Base-by-base conservation (phyloP, 2,329 filamentous ascomycete species). In the Fusarium praegraminearum region DNA sequence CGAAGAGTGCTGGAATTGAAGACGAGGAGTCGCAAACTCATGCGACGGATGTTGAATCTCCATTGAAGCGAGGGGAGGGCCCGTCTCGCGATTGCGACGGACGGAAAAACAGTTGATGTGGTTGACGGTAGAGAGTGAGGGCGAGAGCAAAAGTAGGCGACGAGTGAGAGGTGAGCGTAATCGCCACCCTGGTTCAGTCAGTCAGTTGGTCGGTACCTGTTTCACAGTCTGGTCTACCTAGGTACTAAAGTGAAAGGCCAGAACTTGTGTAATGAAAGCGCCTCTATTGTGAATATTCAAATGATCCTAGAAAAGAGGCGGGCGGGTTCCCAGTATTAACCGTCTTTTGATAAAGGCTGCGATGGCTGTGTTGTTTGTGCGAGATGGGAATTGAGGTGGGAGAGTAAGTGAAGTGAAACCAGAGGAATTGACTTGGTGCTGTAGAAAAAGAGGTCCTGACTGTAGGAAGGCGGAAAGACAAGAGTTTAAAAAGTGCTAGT, bases 41-140 rank as follows among this genome's bases (percentile, higher is more conserved):
- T 64, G 65, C 55, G 65, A 60, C 47, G 65, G 47, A 57, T 61
- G 52, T 41, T 65, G 70, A 33, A 73, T 63, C 50, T 74, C 72
- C 72, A 74, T 74, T 64, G 67, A 64, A 64, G 58, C 58, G 47
- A 56, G 54, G 40, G 43, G 46, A 61, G 59, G 24, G 56, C 69
- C 65, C 60, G 44, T 59, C 50, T 57, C 67, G 70, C 62, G 28
- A 51, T 54, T 65, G 72, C 67, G 70, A 73, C 55, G 44, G 58
- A 63, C 46, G 45, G 43, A 45, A 26, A 62, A 55, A 44, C 52
- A 69, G 36, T 55, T 50, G 58, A 57, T 56, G 49, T 52, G 51
- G 62, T 46, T 60, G 62, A 65, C 30, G 43, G 43, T 26, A 58
- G 59, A 47, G 53, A 38, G 33, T 33, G 57, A 41, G 24, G 35